Evolutionary conservation across 495 filamentous ascomycete genomes (phyloP).

Genomic region (Podospora appendiculata): DNA sequence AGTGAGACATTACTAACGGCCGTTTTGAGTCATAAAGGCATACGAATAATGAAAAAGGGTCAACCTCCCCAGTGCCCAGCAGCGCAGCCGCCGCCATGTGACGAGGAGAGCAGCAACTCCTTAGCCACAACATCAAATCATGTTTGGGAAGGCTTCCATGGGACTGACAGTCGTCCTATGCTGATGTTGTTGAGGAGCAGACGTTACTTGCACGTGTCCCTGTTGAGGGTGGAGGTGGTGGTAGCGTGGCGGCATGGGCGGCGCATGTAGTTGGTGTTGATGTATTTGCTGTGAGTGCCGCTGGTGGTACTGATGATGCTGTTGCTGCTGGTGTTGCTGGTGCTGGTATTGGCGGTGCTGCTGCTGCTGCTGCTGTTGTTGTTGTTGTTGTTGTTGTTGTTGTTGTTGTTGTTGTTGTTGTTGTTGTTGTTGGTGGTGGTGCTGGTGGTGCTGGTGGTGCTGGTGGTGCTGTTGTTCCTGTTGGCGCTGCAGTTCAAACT

Average conservation of each 20-base stretch:
- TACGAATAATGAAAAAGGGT: no score
- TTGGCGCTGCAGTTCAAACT: constrained; percentile 14
- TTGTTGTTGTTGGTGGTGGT: constrained; percentile 1
- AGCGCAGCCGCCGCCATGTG: no score
- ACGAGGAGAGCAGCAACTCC: no score
- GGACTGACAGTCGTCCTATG: constrained; percentile 21
- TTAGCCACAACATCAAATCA: constrained; percentile 23
- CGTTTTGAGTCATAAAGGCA: no score
- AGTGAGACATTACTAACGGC: no score
- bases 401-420: no score
- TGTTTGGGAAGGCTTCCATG: constrained; percentile 30
- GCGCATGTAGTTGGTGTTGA: constrained; percentile 14
- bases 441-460: constrained; percentile 16
- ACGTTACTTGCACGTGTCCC: constrained; percentile 14
- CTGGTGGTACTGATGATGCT: constrained; percentile 12
- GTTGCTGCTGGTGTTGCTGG: neutral
- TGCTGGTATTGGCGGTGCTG: constrained; percentile 5
- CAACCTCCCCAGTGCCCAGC: no score
- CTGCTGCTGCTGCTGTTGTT: constrained; percentile 15
- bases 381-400: constrained; percentile 10
- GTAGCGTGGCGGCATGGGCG: neutral
- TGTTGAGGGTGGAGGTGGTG: constrained; percentile 11
- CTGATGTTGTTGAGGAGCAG: constrained; percentile 22
- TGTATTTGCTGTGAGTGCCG: constrained; percentile 1
- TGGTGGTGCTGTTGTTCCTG: constrained; percentile 13